Percentiles rank a stretch among this genome's conserved stretches.
phyloP scores from a whole-genome alignment of 2,329 filamentous ascomycete genomes.

The Sporothrix dimorphospora region DNA sequence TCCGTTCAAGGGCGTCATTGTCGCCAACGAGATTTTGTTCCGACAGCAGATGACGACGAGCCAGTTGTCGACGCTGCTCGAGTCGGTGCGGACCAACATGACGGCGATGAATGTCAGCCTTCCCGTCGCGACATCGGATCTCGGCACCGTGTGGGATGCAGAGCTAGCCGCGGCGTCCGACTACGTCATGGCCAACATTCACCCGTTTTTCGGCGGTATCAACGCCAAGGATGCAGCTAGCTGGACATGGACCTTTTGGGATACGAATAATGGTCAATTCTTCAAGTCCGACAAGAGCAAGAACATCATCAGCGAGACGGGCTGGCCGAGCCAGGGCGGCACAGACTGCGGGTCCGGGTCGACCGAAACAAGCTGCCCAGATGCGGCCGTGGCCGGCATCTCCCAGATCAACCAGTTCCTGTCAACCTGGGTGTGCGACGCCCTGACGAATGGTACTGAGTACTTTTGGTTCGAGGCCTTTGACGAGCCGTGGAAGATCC shows the following conservation, averaged over 20 bases:
- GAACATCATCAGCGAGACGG: conserved; percentile 87
- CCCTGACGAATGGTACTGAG: conserved; percentile 78
- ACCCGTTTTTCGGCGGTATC: conserved; percentile 91
- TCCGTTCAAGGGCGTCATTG: conserved; percentile 81
- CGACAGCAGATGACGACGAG: conserved; percentile 72
- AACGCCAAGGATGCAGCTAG: conserved; percentile 66
- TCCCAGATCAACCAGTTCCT: conserved; percentile 84
- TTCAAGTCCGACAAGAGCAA: conserved; percentile 65
- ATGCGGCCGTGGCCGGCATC: conserved; percentile 76
- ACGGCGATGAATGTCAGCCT: conserved; percentile 67
- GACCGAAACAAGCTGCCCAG: conserved; percentile 55
- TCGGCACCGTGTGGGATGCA: conserved; percentile 83
- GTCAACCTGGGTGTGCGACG: conserved; percentile 80
- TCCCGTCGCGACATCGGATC: conserved; percentile 82
- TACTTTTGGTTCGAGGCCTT: conserved; percentile 99
- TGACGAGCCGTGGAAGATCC: conserved; percentile 92
- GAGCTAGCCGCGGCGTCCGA: conserved; percentile 73
- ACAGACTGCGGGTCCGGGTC: conserved; percentile 68
- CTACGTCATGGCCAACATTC: conserved; percentile 94
- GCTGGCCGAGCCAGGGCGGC: conserved; percentile 85
- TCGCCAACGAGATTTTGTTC: conserved; percentile 79
- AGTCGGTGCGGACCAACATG: conserved; percentile 72
- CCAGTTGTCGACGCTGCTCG: conserved; percentile 66
- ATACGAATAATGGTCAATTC: conserved; percentile 65
- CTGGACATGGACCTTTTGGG: conserved; percentile 88